These are phyloP conservation scores for Candida maesae DNA, from an alignment of 805 yeast species.

Conservation along the genomic window DNA sequence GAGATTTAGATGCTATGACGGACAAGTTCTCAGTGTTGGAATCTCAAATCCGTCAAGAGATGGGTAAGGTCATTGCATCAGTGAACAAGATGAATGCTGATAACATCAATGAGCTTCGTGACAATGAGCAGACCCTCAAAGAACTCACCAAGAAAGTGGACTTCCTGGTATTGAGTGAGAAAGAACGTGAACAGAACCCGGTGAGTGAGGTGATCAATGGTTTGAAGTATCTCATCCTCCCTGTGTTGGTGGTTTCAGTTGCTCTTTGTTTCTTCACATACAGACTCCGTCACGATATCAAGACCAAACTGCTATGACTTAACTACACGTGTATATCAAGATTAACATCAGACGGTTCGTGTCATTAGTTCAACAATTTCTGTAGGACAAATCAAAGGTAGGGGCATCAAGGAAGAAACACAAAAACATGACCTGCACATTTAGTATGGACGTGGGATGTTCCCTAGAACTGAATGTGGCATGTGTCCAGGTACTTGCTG, in stretches of 20 bases:
- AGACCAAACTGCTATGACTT: constrained; percentile 48
- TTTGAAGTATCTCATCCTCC: constrained; percentile 26
- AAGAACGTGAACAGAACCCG: constrained; percentile 21
- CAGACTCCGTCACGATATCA: constrained; percentile 58
- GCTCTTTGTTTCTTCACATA: constrained; percentile 44
- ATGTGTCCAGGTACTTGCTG: background rate
- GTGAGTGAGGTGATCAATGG: constrained; percentile 24
- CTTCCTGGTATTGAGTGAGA: constrained; percentile 23
- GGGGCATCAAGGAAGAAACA: too few species aligned
- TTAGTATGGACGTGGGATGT: constrained; percentile 3
- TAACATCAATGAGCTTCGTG: constrained; percentile 22
- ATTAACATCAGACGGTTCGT: too few species aligned
- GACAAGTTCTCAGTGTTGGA: constrained; percentile 1
- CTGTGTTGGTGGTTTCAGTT: constrained; percentile 25
- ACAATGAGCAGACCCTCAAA: constrained; percentile 21
- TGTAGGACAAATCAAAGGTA: too few species aligned
- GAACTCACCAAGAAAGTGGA: constrained; percentile 20
- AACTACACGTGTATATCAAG: too few species aligned
- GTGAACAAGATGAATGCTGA: constrained; percentile 22
- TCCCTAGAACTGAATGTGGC: background rate
- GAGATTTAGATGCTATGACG: background rate
- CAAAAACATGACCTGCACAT: background rate
- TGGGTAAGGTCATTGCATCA: constrained; percentile 4
- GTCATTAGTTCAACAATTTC: too few species aligned
- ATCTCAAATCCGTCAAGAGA: constrained; percentile 3